Evolutionary conservation across 805 yeast genomes (phyloP).

Genomic region (Spathaspora gorwiae): DNA sequence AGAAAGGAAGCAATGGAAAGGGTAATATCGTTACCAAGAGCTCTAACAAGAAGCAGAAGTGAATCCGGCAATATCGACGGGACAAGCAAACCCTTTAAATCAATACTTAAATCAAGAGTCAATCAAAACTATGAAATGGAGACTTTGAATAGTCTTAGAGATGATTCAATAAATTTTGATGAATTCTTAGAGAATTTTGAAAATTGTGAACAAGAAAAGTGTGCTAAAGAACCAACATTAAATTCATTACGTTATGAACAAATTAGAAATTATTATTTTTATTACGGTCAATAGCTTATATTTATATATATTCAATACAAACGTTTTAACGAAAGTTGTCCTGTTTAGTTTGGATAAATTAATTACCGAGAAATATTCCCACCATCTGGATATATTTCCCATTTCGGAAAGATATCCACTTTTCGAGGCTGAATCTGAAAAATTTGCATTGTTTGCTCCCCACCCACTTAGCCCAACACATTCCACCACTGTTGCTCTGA

Average conservation of each 20-base stretch:
- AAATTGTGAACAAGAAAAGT: constrained; percentile 11
- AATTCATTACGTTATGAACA: constrained; percentile 10
- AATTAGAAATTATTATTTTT: constrained; percentile 13
- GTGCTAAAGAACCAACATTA: constrained; percentile 8
- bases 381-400: neutral
- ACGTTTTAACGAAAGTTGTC: neutral
- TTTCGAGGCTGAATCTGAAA: no score
- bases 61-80: neutral
- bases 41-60: neutral
- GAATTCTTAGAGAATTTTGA: constrained; percentile 16
- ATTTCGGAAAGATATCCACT: neutral
- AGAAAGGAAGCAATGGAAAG: constrained; percentile 1
- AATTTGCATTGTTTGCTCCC: no score
- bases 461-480: no score
- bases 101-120: constrained; percentile 23
- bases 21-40: neutral
- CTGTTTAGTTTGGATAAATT: neutral
- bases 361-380: neutral
- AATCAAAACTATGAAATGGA: constrained; percentile 23
- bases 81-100: constrained; percentile 5
- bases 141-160: constrained; percentile 9
- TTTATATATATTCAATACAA: neutral
- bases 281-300: neutral
- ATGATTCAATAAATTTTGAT: constrained; percentile 14
- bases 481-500: no score